These are phyloP conservation scores for Incumbomyces delicatus DNA, from an alignment of 2,329 filamentous ascomycete species.

Conservation along the genomic window DNA sequence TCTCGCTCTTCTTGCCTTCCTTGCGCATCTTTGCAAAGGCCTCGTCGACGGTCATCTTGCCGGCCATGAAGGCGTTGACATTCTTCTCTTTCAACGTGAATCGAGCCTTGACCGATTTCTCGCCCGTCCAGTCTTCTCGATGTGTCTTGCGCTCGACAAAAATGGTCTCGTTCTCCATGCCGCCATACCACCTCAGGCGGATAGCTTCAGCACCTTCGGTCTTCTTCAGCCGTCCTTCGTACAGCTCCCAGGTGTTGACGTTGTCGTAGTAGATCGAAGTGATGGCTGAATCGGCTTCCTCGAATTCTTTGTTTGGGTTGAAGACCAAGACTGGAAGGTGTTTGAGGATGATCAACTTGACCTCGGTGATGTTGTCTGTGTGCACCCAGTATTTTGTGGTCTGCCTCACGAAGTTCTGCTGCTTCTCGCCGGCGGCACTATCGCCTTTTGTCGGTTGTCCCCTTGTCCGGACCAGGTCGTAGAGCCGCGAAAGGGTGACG, in stretches of 20 bases:
- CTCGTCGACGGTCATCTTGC: constrained; percentile 71
- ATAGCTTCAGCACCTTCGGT: constrained; percentile 96
- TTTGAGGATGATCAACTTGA: constrained; percentile 96
- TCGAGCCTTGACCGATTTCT: constrained; percentile 96
- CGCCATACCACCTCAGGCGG: constrained; percentile 92
- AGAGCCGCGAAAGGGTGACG: constrained; percentile 86
- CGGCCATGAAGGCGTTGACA: constrained; percentile 79
- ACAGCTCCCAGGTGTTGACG: constrained; percentile 84
- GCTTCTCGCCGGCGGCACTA: constrained; percentile 76
- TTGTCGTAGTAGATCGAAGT: constrained; percentile 99
- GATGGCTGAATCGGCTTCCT: constrained; percentile 80
- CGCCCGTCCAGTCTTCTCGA: constrained; percentile 96
- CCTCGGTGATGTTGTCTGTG: constrained; percentile 92
- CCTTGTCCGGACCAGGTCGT: constrained; percentile 85
- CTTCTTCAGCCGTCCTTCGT: constrained; percentile 91
- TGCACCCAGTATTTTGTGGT: constrained; percentile 99
- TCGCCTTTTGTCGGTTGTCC: constrained; percentile 90
- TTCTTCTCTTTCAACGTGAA: constrained; percentile 96
- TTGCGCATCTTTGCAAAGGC: constrained; percentile 96
- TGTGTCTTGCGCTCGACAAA: constrained; percentile 98
- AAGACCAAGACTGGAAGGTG: constrained; percentile 95
- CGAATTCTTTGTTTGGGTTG: constrained; percentile 94
- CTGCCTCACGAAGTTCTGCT: constrained; percentile 92
- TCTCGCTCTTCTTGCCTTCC: constrained; percentile 86
- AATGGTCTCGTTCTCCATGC: constrained; percentile 89